Evolutionary conservation across 164 flowering plant species (phyloP).

Genomic region (Nymphaea thermarum): DNA sequence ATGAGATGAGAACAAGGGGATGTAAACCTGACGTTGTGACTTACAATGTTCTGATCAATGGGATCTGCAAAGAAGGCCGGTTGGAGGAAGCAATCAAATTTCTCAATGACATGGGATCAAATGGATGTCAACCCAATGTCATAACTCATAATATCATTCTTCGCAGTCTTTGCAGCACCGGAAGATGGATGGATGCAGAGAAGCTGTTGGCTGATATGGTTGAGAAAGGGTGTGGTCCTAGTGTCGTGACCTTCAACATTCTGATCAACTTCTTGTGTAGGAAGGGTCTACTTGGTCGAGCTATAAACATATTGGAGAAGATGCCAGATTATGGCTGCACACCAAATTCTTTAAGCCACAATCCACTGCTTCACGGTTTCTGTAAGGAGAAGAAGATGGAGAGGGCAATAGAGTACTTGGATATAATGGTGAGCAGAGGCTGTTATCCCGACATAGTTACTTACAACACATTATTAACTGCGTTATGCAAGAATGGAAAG

Average conservation of each 20-base stretch:
- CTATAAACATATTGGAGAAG: slow-evolving; percentile 70
- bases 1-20: slow-evolving; percentile 79
- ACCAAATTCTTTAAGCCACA: slow-evolving; percentile 78
- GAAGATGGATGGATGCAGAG: slow-evolving; percentile 92
- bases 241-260: slow-evolving; percentile 85
- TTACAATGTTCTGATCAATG: slow-evolving; percentile 78
- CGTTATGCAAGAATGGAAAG: slow-evolving; percentile 81
- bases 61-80: slow-evolving; percentile 84
- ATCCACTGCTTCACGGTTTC: slow-evolving; percentile 76
- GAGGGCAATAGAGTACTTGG: slow-evolving; percentile 65
- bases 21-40: slow-evolving; percentile 87
- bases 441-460: slow-evolving; percentile 92
- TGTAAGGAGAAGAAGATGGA: slow-evolving; percentile 94
- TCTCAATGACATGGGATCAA: slow-evolving; percentile 44
- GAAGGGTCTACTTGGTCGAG: slow-evolving; percentile 63
- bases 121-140: slow-evolving; percentile 79
- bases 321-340: slow-evolving; percentile 80
- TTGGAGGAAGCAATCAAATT: slow-evolving; percentile 73
- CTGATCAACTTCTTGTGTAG: slow-evolving; percentile 72
- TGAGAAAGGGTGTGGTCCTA: slow-evolving; percentile 60
- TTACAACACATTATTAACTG: slow-evolving; percentile 79
- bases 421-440: slow-evolving; percentile 63
- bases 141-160: slow-evolving; percentile 73
- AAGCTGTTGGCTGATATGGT: slow-evolving; percentile 62
- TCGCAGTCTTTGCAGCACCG: slow-evolving; percentile 76